phyloP scores from a whole-genome alignment of 2,329 filamentous ascomycete genomes.

The Phyllosticta paracitricarpa region DNA sequence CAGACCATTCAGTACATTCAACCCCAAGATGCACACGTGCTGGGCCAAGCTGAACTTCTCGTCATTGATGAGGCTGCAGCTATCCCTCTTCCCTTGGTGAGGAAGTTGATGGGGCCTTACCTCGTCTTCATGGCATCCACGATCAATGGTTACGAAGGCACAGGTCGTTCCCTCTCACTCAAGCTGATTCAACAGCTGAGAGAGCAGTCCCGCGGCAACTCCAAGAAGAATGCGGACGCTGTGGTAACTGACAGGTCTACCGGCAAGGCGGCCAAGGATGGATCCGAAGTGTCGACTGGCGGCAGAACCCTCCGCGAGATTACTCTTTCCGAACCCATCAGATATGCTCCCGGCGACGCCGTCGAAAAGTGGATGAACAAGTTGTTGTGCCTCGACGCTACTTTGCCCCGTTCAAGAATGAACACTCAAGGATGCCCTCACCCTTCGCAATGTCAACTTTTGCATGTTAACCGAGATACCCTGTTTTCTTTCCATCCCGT shows the following conservation, averaged over 20 bases:
- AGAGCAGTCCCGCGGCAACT: constrained; percentile 69
- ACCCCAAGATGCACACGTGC: constrained; percentile 86
- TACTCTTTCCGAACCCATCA: constrained; percentile 84
- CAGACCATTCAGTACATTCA: constrained; percentile 99
- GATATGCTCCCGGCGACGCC: constrained; percentile 80
- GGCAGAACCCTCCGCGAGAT: constrained; percentile 82
- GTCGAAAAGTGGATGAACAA: constrained; percentile 97
- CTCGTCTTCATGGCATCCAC: constrained; percentile 98
- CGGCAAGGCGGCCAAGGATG: constrained; percentile 50
- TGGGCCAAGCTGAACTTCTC: constrained; percentile 88
- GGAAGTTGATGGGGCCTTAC: constrained; percentile 92
- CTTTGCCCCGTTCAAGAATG: constrained; percentile 66
- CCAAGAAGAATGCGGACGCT: constrained; percentile 45
- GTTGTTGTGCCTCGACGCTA: constrained; percentile 86
- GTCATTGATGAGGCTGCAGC: constrained; percentile 97
- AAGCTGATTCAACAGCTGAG: constrained; percentile 96
- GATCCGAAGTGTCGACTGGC: constrained; percentile 29
- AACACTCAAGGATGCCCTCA: constrained; percentile 74
- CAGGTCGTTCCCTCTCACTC: constrained; percentile 83
- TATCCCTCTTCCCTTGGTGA: constrained; percentile 83
- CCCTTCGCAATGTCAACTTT: constrained; percentile 79
- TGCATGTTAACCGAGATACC: constrained; percentile 92
- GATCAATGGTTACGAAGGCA: constrained; percentile 97
- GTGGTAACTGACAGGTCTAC: constrained; percentile 69
- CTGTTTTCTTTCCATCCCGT: constrained; percentile 97